Evolutionary conservation across 1,139 yeast species (phyloP).

Genomic region (Zygosaccharomyces pseudobailii): DNA sequence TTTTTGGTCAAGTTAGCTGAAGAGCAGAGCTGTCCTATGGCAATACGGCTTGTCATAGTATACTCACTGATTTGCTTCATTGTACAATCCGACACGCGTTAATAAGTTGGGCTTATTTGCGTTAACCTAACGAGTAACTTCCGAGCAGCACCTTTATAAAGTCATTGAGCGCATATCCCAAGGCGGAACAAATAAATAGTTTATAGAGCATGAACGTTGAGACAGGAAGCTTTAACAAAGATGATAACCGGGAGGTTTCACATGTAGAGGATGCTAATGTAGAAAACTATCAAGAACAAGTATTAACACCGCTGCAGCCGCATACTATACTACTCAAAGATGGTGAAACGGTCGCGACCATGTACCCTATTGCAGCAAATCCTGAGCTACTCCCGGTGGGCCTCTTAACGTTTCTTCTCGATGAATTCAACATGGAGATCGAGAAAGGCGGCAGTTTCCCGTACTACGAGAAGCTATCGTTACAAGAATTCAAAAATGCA

Average conservation of each 20-base stretch:
- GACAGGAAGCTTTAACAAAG: background rate
- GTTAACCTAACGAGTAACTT: background rate
- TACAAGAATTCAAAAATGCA: constrained; percentile 68
- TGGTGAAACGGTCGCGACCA: constrained; percentile 87
- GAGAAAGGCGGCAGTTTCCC: constrained; percentile 87
- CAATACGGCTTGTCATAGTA: constrained; percentile 42
- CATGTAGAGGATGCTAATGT: constrained; percentile 1
- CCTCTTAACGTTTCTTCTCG: constrained; percentile 72
- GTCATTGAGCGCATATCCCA: no score
- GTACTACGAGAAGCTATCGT: constrained; percentile 67
- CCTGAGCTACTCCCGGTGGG: constrained; percentile 65
- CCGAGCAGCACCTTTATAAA: background rate
- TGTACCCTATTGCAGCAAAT: constrained; percentile 69
- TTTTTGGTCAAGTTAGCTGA: constrained; percentile 58
- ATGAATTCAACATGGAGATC: constrained; percentile 90
- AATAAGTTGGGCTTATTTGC: background rate
- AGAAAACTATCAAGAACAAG: constrained; percentile 12
- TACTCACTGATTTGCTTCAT: background rate
- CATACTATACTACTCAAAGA: constrained; percentile 73
- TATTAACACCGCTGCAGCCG: constrained; percentile 30
- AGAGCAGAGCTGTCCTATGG: constrained; percentile 85
- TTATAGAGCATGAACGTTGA: background rate
- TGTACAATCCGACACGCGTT: background rate
- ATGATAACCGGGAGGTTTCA: background rate
- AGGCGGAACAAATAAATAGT: no score